Conservation (phyloP, 768 basidiomycete genomes). For the Suillus subalutaceus region DNA sequence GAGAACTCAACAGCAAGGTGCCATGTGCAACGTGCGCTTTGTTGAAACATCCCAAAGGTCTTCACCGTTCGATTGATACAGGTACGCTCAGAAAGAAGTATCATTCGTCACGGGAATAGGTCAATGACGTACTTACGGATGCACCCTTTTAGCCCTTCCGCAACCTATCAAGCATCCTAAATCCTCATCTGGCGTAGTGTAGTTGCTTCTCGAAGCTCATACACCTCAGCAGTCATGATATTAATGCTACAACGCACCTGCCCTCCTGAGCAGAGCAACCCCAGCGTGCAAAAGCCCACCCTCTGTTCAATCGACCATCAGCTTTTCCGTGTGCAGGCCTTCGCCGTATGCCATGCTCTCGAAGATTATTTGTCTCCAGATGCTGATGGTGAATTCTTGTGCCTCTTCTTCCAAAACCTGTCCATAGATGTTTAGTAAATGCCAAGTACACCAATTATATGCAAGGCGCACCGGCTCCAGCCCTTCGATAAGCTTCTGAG, state of each 20-base stretch:
- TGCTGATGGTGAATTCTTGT: slow-evolving; percentile 66
- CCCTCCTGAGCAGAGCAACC: slow-evolving; percentile 36
- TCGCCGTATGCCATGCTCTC: slow-evolving; percentile 94
- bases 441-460: not conserved
- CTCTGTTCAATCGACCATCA: slow-evolving; percentile 66
- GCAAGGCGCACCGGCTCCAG: slow-evolving; percentile 78
- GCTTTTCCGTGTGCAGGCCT: slow-evolving; percentile 83
- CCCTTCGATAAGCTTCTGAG: slow-evolving; percentile 85
- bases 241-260: slow-evolving; percentile 68
- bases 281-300: slow-evolving; percentile 21
- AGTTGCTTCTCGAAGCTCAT: slow-evolving; percentile 30
- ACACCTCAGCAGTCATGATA: slow-evolving; percentile 43
- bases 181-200: slow-evolving; percentile 20
- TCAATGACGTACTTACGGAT: slow-evolving; percentile 62
- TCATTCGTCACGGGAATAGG: slow-evolving; percentile 48
- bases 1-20: slow-evolving; percentile 27
- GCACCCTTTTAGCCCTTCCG: slow-evolving; percentile 15
- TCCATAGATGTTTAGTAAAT: slow-evolving; percentile 8
- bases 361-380: slow-evolving; percentile 94
- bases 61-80: slow-evolving; percentile 9
- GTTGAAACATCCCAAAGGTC: slow-evolving; percentile 4
- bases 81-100: slow-evolving; percentile 29
- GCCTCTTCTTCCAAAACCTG: slow-evolving; percentile 96
- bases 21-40: slow-evolving; percentile 2
- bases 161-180: slow-evolving; percentile 12